A percentile compares a stretch with the other conserved stretches of the same genome.
Conservation (phyloP, 1,139 yeast species). For the Diutina sp. region DNA sequence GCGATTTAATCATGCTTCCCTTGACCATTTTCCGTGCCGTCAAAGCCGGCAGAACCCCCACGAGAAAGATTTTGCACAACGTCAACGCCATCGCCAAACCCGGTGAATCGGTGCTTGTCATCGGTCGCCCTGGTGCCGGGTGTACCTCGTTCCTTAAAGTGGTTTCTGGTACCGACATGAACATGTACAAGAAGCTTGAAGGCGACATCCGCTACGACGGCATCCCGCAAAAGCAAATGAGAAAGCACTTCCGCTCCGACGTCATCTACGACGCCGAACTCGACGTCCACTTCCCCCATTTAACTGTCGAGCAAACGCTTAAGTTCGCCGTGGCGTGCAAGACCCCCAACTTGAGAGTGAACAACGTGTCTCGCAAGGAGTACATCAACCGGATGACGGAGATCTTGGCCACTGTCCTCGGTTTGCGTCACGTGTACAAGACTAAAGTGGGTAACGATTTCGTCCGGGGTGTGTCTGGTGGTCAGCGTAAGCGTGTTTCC, state of each 20-base stretch:
- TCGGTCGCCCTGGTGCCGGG: slow-evolving; percentile 2
- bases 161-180: slow-evolving; percentile 1
- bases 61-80: slow-evolving; percentile 22
- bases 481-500: slow-evolving; percentile 52
- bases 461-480: slow-evolving; percentile 54
- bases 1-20: background rate
- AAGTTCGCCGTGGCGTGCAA: slow-evolving; percentile 1
- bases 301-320: slow-evolving; percentile 2
- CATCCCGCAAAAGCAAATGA: background rate
- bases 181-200: background rate
- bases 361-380: slow-evolving; percentile 32
- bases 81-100: slow-evolving; percentile 15
- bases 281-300: slow-evolving; percentile 2
- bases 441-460: slow-evolving; percentile 52
- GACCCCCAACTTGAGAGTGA: slow-evolving; percentile 24
- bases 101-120: slow-evolving; percentile 1
- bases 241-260: background rate
- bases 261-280: background rate
- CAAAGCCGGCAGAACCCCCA: background rate
- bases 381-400: slow-evolving; percentile 36
- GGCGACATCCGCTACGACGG: slow-evolving; percentile 2
- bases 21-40: background rate
- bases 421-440: slow-evolving; percentile 40
- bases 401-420: slow-evolving; percentile 40
- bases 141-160: background rate